Base-by-base conservation (phyloP, 2,329 filamentous ascomycete species). In the Fusarium concolor region DNA sequence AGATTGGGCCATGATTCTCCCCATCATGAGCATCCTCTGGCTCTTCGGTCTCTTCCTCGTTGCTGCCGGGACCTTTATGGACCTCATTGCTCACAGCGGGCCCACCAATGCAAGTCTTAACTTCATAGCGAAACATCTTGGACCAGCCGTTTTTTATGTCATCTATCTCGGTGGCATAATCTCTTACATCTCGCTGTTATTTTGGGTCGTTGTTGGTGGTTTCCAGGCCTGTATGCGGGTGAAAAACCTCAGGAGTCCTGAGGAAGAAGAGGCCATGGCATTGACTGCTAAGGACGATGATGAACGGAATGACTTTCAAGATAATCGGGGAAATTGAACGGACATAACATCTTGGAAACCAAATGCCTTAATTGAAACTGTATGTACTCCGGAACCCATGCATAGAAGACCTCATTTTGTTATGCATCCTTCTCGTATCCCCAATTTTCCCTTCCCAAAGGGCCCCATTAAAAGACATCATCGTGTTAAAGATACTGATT, bases 141-240 rank as follows among this genome's bases (percentile, higher is more conserved):
- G 31, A 6, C 2, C 6, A n/a, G 41, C 11, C 8, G 5, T 71
- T 14, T 22, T 53, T n/a, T 45, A 43, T 10, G 28, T 55, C 28
- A 2, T 65, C 2, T 44, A 62, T 18, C 29, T 64, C 10, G 55
- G 44, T 3, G 37, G 61, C 17, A 10, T 60, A 1, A 22, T 65
- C 10, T 15, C 50, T 10, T 57, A 37, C 8, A 41, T 66, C 2
- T 28, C 53, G 11, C 39, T 73, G 26, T 26, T 61, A 22, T 38
- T 51, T 6, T 74, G 71, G 71, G 28, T 63, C 5, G 46, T 66
- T 24, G 64, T 59, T 47, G 56, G 62, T 11, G 70, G 63, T 12
- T 39, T 59, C 14, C 49, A 61, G 44, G 66, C 63, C 3, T 43
- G 60, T 24, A 62, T 46, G 28, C 61, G 68, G 42, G 65, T 73